Percentiles rank a stretch among this genome's conserved stretches.
phyloP scores from a whole-genome alignment of 2,329 filamentous ascomycete species.

The Aplosporella prunicola region DNA sequence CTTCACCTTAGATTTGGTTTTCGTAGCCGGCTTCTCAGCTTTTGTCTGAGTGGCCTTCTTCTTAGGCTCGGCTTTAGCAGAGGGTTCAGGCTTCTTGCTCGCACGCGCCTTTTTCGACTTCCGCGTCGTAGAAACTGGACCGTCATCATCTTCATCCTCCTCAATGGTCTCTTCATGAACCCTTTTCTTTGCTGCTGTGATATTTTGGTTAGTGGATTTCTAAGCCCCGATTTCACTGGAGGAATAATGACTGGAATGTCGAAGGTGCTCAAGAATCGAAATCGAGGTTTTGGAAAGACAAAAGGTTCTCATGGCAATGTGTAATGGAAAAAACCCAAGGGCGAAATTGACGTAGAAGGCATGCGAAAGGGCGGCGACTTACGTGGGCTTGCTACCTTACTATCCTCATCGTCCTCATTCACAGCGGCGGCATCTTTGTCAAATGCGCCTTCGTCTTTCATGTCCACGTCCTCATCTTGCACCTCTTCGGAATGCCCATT shows the following conservation, averaged over 20 bases:
- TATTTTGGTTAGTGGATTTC: too few relatives aligned
- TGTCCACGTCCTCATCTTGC: conserved; percentile 8
- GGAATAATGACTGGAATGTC: too few relatives aligned
- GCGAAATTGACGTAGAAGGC: too few relatives aligned
- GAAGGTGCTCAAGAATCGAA: too few relatives aligned
- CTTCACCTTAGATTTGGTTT: conserved; percentile 12
- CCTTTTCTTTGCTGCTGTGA: conserved; percentile 6
- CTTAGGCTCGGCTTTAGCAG: conserved; percentile 12
- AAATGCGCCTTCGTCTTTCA: conserved; percentile 3
- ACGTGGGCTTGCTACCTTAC: too few relatives aligned
- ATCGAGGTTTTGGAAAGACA: too few relatives aligned
- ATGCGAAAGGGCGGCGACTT: too few relatives aligned
- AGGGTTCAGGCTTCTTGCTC: conserved; percentile 10
- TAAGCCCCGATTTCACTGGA: too few relatives aligned
- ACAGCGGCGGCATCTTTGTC: not conserved
- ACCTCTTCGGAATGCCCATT: not conserved
- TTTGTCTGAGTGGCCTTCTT: conserved; percentile 16
- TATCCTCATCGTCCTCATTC: too few relatives aligned
- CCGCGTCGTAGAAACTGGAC: conserved; percentile 26
- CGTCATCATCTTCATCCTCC: conserved; percentile 21
- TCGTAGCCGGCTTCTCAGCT: conserved; percentile 15
- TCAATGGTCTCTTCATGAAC: conserved; percentile 2
- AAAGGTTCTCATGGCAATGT: too few relatives aligned
- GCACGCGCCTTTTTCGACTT: conserved; percentile 18
- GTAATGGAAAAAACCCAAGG: too few relatives aligned